These are phyloP conservation scores for Aspergillus funiculosus DNA, from an alignment of 495 filamentous ascomycete species.

Conservation along the genomic window DNA sequence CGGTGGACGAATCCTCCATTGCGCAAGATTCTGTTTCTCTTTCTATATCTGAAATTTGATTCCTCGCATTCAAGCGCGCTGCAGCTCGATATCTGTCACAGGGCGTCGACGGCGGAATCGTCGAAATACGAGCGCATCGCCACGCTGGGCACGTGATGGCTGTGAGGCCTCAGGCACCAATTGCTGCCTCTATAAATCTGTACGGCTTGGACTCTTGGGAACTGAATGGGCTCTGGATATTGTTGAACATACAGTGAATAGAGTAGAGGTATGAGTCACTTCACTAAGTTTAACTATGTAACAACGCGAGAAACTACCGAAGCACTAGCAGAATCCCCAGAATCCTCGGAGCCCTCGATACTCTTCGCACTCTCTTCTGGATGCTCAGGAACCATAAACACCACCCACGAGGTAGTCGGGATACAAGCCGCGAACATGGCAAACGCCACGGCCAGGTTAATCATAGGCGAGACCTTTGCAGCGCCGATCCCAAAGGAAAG, in stretches of 20 bases:
- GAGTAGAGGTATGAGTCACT: no score
- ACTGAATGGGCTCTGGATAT: background rate
- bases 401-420: constrained; percentile 11
- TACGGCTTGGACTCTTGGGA: no score
- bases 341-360: no score
- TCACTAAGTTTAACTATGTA: no score
- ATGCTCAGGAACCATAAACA: constrained; percentile 11
- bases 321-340: no score
- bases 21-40: background rate
- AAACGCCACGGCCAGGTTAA: constrained; percentile 10
- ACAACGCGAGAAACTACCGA: no score
- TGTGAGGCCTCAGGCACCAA: background rate
- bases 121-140: constrained; percentile 9
- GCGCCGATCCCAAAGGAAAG: constrained; percentile 11
- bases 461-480: constrained; percentile 8
- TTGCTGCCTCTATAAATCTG: no score
- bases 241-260: no score
- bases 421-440: constrained; percentile 8
- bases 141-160: constrained; percentile 1
- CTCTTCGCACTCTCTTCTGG: background rate
- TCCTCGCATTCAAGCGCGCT: no score
- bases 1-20: background rate
- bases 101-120: no score
- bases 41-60: no score
- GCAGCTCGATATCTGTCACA: no score